These are phyloP conservation scores for Thalassiosira livingstoniorum DNA, from an alignment of 352 stramenopile genomes.

Conservation along the genomic window DNA sequence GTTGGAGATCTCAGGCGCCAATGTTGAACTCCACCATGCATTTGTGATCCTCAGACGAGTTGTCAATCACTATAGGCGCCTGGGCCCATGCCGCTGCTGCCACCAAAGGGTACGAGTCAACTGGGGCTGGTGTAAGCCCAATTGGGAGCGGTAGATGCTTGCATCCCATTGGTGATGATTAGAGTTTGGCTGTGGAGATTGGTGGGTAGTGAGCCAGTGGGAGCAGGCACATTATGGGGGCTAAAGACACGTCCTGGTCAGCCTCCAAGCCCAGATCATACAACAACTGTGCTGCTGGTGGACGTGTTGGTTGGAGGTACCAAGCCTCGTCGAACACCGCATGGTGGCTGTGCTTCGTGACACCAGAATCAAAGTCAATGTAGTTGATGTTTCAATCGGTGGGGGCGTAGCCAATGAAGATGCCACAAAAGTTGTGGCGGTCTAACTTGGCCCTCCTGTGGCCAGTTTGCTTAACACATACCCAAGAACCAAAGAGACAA, in stretches of 20 bases:
- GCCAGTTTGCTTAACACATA: slow-evolving; percentile 20
- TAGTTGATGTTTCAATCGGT: slow-evolving; percentile 9
- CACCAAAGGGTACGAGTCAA: not conserved
- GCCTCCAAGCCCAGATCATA: not conserved
- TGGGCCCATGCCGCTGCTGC: not conserved
- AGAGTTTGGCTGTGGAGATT: not conserved
- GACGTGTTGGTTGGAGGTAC: not conserved
- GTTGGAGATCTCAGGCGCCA: too few relatives aligned
- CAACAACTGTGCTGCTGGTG: not conserved
- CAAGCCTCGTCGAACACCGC: not conserved
- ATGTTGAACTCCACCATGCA: not conserved
- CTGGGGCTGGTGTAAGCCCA: not conserved
- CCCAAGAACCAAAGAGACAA: slow-evolving; percentile 3
- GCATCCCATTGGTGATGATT: not conserved
- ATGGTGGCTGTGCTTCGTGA: not conserved
- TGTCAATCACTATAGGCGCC: too few relatives aligned
- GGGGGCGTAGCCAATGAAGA: slow-evolving; percentile 20
- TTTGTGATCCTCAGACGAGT: not conserved
- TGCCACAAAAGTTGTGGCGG: slow-evolving; percentile 10
- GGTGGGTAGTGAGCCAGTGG: not conserved
- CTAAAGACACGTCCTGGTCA: not conserved
- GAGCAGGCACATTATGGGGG: not conserved
- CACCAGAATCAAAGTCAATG: not conserved
- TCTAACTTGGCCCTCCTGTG: slow-evolving; percentile 2
- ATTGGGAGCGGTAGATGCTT: not conserved